A percentile compares a stretch with the other conserved stretches of the same genome.
phyloP scores from a whole-genome alignment of 352 stramenopile species.

The Globisporangium perplexum region DNA sequence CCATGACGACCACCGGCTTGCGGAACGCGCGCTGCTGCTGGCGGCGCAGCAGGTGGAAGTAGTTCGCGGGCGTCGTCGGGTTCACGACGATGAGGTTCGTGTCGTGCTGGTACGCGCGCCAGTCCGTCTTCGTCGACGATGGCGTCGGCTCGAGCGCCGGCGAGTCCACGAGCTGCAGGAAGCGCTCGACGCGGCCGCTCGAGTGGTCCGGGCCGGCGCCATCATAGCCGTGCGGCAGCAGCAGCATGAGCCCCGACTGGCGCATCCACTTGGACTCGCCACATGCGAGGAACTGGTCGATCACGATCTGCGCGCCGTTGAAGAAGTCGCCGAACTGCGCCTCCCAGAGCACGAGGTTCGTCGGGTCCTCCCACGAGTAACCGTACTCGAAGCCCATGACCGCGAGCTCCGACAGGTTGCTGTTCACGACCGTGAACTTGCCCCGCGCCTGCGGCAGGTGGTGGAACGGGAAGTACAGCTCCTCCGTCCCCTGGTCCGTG shows the following conservation, averaged over 20 bases:
- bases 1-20: conserved; percentile 74
- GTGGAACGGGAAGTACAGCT: conserved; percentile 74
- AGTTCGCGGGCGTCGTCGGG: conserved; percentile 91
- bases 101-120: conserved; percentile 58
- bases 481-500: conserved; percentile 71
- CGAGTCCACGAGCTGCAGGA: conserved; percentile 83
- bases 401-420: conserved; percentile 80
- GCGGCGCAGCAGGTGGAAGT: conserved; percentile 94
- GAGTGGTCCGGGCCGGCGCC: conserved; percentile 86
- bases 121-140: conserved; percentile 30
- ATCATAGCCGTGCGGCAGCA: conserved; percentile 87
- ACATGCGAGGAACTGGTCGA: conserved; percentile 85
- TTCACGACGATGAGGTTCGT: conserved; percentile 86
- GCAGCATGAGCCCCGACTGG: conserved; percentile 74
- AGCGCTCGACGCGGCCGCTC: conserved; percentile 77
- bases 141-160: conserved; percentile 32
- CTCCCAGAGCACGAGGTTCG: conserved; percentile 86
- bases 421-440: conserved; percentile 67
- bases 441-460: conserved; percentile 38
- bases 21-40: conserved; percentile 78
- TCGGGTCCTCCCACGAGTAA: conserved; percentile 82
- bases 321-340: conserved; percentile 90
- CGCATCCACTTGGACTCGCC: conserved; percentile 89
- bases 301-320: conserved; percentile 87
- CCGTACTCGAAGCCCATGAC: conserved; percentile 89